Conservation (phyloP, 306 rosid species). For the Acacia crassicarpa region DNA sequence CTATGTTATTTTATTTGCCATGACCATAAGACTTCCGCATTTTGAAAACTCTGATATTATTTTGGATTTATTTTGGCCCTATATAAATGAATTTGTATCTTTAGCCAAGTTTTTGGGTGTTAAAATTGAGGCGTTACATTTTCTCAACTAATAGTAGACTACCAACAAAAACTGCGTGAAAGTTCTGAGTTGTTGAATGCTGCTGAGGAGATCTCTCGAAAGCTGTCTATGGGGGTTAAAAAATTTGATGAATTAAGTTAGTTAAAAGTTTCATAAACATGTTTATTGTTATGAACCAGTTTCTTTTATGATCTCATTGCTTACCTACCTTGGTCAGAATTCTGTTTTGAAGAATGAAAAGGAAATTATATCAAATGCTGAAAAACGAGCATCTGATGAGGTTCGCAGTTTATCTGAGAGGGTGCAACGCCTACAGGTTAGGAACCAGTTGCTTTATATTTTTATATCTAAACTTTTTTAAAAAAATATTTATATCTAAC, state of each 20-base stretch:
- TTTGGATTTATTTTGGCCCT: no score
- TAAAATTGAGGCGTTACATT: no score
- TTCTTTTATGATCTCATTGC: constrained; percentile 11
- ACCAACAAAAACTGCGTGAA: constrained; percentile 84
- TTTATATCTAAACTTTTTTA: neutral
- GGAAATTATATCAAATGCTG: constrained; percentile 82
- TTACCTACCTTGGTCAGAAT: constrained; percentile 42
- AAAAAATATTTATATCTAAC: neutral
- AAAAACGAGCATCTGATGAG: constrained; percentile 87
- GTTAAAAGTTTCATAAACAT: neutral
- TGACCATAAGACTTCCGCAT: no score
- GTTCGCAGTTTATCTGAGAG: constrained; percentile 80
- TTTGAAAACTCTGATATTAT: no score
- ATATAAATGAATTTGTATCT: no score
- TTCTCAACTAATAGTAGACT: constrained; percentile 79
- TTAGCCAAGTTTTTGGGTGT: no score
- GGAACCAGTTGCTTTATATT: neutral
- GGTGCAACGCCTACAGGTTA: constrained; percentile 82
- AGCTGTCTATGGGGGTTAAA: constrained; percentile 78
- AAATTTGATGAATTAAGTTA: neutral
- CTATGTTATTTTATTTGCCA: no score
- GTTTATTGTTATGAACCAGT: neutral
- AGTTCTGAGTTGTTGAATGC: constrained; percentile 73
- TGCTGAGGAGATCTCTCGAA: constrained; percentile 72
- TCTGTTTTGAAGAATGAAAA: constrained; percentile 75